Evolutionary conservation across 2,329 filamentous ascomycete genomes (phyloP).

Genomic region (Fusarium annulatum): DNA sequence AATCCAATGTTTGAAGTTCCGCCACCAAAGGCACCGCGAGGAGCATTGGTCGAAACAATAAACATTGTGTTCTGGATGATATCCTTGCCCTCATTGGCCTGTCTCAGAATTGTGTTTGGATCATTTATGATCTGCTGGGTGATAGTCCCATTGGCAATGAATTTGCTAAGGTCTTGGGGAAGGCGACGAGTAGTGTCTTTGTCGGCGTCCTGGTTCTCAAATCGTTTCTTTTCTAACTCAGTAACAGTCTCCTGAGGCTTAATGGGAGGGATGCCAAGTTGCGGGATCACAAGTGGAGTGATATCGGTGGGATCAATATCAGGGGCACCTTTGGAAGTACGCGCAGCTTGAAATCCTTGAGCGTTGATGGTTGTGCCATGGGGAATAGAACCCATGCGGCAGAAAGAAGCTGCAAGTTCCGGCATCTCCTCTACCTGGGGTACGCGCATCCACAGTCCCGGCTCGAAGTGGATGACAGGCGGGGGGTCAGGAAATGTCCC

Average conservation of each 20-base stretch:
- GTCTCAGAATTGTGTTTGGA: neutral
- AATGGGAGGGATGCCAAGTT: neutral
- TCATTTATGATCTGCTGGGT: neutral
- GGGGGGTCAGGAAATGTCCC: accelerated
- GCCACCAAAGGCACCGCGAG: neutral
- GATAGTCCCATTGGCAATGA: neutral
- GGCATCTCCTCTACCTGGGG: neutral
- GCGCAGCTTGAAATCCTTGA: neutral
- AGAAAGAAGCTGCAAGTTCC: neutral
- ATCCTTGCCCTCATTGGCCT: neutral
- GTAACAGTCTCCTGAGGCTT: neutral
- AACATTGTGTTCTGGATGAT: neutral
- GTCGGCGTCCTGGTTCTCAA: neutral
- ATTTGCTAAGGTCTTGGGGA: accelerated
- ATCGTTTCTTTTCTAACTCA: neutral
- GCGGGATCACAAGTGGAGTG: neutral
- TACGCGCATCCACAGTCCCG: neutral
- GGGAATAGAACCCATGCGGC: neutral
- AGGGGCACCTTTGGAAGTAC: neutral
- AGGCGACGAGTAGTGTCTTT: neutral
- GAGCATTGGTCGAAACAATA: neutral
- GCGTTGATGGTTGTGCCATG: neutral
- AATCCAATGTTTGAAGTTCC: neutral
- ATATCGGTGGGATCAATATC: neutral
- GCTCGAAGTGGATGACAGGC: neutral